phyloP scores from a whole-genome alignment of 2,329 filamentous ascomycete species.

The Colletotrichum limetticola region DNA sequence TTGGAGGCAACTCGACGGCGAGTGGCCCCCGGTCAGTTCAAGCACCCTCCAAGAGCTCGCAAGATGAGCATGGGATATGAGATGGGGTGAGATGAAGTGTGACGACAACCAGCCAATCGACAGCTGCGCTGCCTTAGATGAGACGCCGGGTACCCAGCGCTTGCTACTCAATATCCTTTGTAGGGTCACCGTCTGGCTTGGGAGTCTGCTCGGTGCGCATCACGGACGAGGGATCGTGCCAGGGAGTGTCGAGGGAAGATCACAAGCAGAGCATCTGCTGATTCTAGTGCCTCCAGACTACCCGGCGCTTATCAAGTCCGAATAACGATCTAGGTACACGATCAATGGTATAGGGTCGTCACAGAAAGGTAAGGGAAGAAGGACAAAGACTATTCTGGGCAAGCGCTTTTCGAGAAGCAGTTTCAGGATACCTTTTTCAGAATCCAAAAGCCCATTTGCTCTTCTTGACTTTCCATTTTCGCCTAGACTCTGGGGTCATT shows the following conservation, averaged over 20 bases:
- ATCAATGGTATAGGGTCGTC: constrained; percentile 12
- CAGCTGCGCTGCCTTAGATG: constrained; percentile 27
- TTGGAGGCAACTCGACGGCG: constrained; percentile 17
- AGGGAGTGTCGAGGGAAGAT: constrained; percentile 25
- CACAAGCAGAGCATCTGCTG: constrained; percentile 5
- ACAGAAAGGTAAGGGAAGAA: constrained; percentile 12
- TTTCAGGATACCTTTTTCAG: constrained; percentile 32
- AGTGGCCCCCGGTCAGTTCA: constrained; percentile 19
- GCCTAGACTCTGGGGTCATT: neutral
- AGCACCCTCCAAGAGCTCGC: constrained; percentile 21
- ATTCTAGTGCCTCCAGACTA: constrained; percentile 7
- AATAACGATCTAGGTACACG: constrained; percentile 19
- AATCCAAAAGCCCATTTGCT: constrained; percentile 13
- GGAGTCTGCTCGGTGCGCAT: constrained; percentile 22
- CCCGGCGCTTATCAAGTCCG: constrained; percentile 29
- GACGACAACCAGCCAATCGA: constrained; percentile 28
- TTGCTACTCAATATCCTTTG: constrained; percentile 7
- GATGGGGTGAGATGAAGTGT: constrained; percentile 33
- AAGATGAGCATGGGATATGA: constrained; percentile 30
- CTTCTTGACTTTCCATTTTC: constrained; percentile 11
- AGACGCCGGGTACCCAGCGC: constrained; percentile 30
- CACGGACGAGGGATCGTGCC: constrained; percentile 25
- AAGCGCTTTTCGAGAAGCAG: constrained; percentile 23
- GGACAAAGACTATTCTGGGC: constrained; percentile 15
- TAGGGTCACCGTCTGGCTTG: constrained; percentile 19